Base-by-base conservation (phyloP, 202 grass and related monocot genomes). In the Carex arenaria region DNA sequence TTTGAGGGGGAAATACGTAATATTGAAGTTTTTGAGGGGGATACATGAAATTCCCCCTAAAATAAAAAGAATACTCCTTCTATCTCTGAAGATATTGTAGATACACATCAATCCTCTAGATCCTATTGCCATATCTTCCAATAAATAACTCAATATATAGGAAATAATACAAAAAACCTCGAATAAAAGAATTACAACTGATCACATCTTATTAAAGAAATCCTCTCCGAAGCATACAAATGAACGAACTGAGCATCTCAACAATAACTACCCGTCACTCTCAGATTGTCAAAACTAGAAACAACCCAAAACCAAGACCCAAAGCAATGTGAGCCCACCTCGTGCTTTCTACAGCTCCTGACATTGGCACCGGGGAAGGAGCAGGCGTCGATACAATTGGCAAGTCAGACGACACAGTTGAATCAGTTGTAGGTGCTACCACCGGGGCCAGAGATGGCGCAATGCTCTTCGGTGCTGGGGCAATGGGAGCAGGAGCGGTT, bases 381-480 rank as follows among this genome's bases (percentile, higher is more conserved):
- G 88, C 64, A 4, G 90, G 85, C 4, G 88, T 42, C 0, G 87
- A 72, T 23, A 72, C 80, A 61, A 49, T 62, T 2, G 87, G 90
- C 49, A 83, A 7, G 11, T 63, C 85, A 62, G 81, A 53, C 3
- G 81, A 53, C 3, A 84, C 53, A 15, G 82, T 10, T 0, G 55
- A n/a, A 52, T 79, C 43, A 3, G 36, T 52, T 0, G 65, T 54
- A 0, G 84, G 17, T 43, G 64, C 36, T 20, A 69, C 23, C 61
- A 17, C 51, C 0, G 87, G 80, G n/a, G 78, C 20, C 55, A 62
- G 47, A 23, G 77, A 54, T 20, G 75, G 84, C 4, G 84, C 40
- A 61, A 26, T 26, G 72, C 72, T 83, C 82, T 80, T 47, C 2
- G 66, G 76, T 14, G 81, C 31, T 0, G 40, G 28, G 32, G 62